Conservation (phyloP, 225 moss, liverwort and hornwort genomes). For the Rhytidiadelphus loreus region DNA sequence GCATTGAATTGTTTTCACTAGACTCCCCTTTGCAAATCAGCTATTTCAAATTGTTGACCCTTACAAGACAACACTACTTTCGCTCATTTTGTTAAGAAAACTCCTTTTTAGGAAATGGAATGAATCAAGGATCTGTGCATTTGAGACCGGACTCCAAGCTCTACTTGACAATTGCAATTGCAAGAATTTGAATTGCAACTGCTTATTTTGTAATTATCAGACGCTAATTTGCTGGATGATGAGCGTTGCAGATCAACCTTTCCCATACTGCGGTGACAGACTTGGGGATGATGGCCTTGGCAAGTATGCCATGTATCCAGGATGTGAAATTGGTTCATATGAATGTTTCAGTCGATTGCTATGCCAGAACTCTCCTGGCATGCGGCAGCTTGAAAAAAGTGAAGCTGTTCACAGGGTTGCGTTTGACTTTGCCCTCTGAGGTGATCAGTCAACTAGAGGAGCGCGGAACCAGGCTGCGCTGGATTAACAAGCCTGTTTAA, state of each 20-base stretch:
- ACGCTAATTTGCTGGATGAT: constrained; percentile 1
- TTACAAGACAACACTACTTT: background rate
- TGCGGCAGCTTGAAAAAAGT: constrained; percentile 62
- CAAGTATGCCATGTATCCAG: constrained; percentile 54
- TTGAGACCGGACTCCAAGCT: background rate
- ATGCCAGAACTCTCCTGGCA: constrained; percentile 27
- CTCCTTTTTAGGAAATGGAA: background rate
- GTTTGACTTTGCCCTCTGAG: constrained; percentile 17
- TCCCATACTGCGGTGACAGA: constrained; percentile 51
- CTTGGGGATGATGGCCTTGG: constrained; percentile 40
- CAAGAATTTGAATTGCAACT: background rate
- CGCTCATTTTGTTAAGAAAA: background rate
- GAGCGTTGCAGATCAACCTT: constrained; percentile 54
- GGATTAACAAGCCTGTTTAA: constrained; percentile 22
- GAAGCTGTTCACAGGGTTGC: constrained; percentile 34
- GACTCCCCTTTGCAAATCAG: background rate
- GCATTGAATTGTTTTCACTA: background rate
- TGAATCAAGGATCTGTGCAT: background rate
- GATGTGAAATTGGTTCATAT: constrained; percentile 59
- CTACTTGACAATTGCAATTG: background rate
- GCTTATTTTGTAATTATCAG: background rate
- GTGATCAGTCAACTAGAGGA: constrained; percentile 27
- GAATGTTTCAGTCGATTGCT: constrained; percentile 29
- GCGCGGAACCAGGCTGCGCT: constrained; percentile 52
- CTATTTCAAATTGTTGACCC: background rate